Evolutionary conservation across 257 asterid genomes (phyloP), one percentile per base, ranked within the genome.

Genomic region (Ilex aquifolium): DNA sequence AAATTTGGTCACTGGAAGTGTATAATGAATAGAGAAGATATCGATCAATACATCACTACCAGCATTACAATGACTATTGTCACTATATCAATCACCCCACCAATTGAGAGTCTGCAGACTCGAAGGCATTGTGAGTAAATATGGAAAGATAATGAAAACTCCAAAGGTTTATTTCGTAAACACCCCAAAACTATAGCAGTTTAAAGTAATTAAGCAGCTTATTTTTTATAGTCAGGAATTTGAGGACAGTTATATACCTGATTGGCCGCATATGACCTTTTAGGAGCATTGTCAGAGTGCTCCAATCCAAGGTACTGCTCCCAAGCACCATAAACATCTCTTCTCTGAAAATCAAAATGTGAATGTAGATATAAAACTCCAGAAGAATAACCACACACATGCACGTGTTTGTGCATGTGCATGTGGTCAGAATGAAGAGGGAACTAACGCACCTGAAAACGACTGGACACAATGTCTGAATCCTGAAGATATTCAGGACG

Each of bases 321-420:
- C 89, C 89, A 82, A 63, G 87, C 89, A 66, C 91, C 87, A 71
- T 79, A 82, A 31, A 84, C 84, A 67, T 82, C 92, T 80, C 82
- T 76, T 73, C 77, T 87, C 92, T 84, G 87, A 16, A 65, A 66
- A 66, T 32, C 32, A 11, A 36, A 13, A 13, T 32, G 53, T 27
- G 72, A 42, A 56, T 59, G 14, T 46, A 49, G 71, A 52, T 72
- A 53, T 39, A 66, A 64, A 62, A 32, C 67, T 50, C 31, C 56
- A 16, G 40, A 56, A 17, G 31, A 54, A 48, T 14, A 16, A 31
- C 40, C 51, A 10, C 10, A 27, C 11, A 66, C 2, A 32, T 31
- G 59, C 14, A 46, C 39, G 10, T 13, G 29, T 11, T 53, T 42
- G 46, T 7, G 60, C 11, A 57, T 51, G 29, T 57, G 51, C 57